Conservation (phyloP, 1,284 basidiomycete genomes). For the Waitea zeae region DNA sequence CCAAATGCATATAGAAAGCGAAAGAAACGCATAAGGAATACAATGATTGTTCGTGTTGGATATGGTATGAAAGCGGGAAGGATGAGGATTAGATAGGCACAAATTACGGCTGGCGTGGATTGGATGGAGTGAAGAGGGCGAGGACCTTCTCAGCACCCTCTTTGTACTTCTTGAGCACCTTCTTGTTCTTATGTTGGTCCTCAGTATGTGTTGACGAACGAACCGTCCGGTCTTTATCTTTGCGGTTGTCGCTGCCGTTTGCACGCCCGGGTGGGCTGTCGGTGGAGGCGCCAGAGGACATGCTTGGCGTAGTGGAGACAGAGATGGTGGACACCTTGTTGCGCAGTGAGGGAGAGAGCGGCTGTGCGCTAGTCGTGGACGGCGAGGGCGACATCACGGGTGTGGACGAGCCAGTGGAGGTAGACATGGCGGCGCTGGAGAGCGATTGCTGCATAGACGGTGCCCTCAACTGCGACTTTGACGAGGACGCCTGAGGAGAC, state of each 20-base stretch:
- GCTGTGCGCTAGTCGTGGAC: slow-evolving; percentile 24
- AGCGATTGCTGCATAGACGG: no score
- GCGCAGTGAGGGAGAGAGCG: slow-evolving; percentile 48
- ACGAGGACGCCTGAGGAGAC: slow-evolving; percentile 40
- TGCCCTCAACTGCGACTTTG: no score
- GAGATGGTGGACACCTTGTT: slow-evolving; percentile 63
- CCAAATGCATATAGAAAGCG: no score
- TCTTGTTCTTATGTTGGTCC: no score
- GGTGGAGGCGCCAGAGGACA: slow-evolving; percentile 25
- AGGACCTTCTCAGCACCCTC: slow-evolving; percentile 68
- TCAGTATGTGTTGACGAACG: no score
- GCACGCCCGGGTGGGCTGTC: slow-evolving; percentile 4
- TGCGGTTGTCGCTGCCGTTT: slow-evolving; percentile 5
- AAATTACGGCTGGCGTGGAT: slow-evolving; percentile 15
- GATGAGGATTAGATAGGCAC: neutral
- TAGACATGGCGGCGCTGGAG: slow-evolving; percentile 27
- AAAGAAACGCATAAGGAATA: no score
- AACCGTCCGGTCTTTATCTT: no score
- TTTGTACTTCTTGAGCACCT: slow-evolving; percentile 59
- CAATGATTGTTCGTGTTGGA: neutral
- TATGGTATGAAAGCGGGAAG: neutral
- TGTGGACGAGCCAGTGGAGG: slow-evolving; percentile 27
- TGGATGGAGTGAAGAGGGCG: slow-evolving; percentile 58
- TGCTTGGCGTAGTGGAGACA: slow-evolving; percentile 42
- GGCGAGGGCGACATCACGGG: slow-evolving; percentile 38